Conservation (phyloP, 176 grass and related monocot genomes). For the Calamus simplicifolius region DNA sequence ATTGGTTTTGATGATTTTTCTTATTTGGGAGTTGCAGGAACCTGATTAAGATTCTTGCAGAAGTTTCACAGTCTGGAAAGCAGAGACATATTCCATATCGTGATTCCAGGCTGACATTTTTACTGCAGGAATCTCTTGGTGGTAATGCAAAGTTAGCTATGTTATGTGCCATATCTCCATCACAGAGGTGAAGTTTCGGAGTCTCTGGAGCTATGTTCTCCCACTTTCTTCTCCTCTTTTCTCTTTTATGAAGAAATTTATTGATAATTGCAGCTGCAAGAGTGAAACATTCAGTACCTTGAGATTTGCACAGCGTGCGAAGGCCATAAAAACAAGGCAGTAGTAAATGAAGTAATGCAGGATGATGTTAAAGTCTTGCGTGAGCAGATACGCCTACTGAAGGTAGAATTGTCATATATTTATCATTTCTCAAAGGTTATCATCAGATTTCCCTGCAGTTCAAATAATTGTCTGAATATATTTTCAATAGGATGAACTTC, state of each 20-base stretch:
- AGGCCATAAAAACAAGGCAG: slow-evolving; percentile 88
- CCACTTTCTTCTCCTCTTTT: neutral
- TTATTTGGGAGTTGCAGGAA: slow-evolving; percentile 51
- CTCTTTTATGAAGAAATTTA: neutral
- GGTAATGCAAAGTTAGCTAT: slow-evolving; percentile 97
- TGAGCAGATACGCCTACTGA: slow-evolving; percentile 75
- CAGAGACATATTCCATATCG: slow-evolving; percentile 92
- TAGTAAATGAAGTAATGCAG: slow-evolving; percentile 80
- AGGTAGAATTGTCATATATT: slow-evolving; percentile 34
- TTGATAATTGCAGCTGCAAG: slow-evolving; percentile 49
- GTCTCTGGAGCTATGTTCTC: neutral
- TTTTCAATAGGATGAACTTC: slow-evolving; percentile 75
- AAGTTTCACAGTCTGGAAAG: slow-evolving; percentile 84
- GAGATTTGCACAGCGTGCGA: slow-evolving; percentile 91
- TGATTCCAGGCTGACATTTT: slow-evolving; percentile 87
- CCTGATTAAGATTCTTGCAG: slow-evolving; percentile 90
- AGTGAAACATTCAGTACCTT: slow-evolving; percentile 85
- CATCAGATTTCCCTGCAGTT: too few relatives aligned
- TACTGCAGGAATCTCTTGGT: slow-evolving; percentile 93
- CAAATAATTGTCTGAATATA: neutral
- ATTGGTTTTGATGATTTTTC: slow-evolving; percentile 3
- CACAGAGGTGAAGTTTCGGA: slow-evolving; percentile 40
- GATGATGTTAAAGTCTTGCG: slow-evolving; percentile 80
- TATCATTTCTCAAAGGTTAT: too few relatives aligned
- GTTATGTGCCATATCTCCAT: slow-evolving; percentile 88